Base-by-base conservation (phyloP, 345 rosid genomes). In the Lepidium didymum region DNA sequence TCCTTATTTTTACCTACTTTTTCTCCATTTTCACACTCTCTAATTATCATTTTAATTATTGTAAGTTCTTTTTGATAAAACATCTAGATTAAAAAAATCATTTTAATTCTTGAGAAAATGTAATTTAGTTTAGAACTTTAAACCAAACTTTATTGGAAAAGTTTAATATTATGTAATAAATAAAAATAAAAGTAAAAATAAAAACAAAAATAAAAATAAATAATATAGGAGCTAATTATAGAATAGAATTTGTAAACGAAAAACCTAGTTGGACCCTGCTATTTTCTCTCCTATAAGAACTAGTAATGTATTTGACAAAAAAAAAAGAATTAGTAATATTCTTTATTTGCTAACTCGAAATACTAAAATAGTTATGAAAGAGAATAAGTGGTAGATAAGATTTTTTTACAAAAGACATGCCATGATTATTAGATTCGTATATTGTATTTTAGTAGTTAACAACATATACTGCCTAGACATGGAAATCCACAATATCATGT, bases 371-470 rank as follows among this genome's bases (percentile, higher is more conserved):
- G 3, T 44, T 27, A 12, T 0, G 13, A 5, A 5, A 57, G 21
- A 47, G 10, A 16, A n/a, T 4, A 23, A 42, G 37, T 40, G 51
- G 15, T 57, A 58, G 55, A 65, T 27, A 4, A 4, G 31, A 27
- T 27, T 27, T 21, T 56, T 65, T 37, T 38, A 59, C 16, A 50
- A 41, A 64, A 65, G 47, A 65, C 77, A 73, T 57, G 71, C 46
- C 64, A 41, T 65, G 67, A 73, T 73, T 65, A 60, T 33, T 58
- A 56, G 66, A 57, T 57, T 70, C 74, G 60, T 59, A 59, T 37
- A 40, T 13, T 43, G 5, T 56, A 46, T 64, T 57, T 47, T 64
- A 47, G 46, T 23, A 46, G 37, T 7, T 25, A 58, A 31, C 54
- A 50, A 65, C 53, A 56, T 40, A 55, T 73, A 6, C 15, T 57